Percentiles rank a stretch among this genome's conserved stretches.
Conservation (phyloP, 345 rosid genomes). For the Gossypium rotundifolium region DNA sequence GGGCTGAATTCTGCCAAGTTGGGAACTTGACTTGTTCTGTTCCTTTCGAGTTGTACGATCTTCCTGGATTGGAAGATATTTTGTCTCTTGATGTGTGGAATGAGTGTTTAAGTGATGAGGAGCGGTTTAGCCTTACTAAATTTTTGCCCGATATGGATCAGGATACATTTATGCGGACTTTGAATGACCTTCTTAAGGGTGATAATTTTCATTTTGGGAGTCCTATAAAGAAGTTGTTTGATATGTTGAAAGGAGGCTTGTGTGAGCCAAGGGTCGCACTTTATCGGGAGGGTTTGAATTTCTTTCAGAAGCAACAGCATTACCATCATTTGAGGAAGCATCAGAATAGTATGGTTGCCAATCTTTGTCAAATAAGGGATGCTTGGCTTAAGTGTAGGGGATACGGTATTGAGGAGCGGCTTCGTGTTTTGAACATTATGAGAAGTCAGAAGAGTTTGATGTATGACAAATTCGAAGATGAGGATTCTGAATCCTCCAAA, state of each 20-base stretch:
- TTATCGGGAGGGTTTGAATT: constrained; percentile 68
- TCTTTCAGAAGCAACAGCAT: constrained; percentile 65
- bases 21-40: constrained; percentile 75
- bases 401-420: constrained; percentile 83
- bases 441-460: constrained; percentile 82
- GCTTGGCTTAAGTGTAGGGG: constrained; percentile 79
- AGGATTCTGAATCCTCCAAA: constrained; percentile 54
- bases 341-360: constrained; percentile 73
- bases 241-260: constrained; percentile 87
- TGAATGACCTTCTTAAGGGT: constrained; percentile 75
- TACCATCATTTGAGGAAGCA: constrained; percentile 78
- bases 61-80: constrained; percentile 59
- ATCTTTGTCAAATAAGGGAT: constrained; percentile 84
- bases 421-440: constrained; percentile 72
- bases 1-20: constrained; percentile 83
- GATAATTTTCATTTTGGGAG: constrained; percentile 82
- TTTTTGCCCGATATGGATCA: constrained; percentile 87
- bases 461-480: constrained; percentile 62
- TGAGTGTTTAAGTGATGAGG: constrained; percentile 74
- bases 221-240: constrained; percentile 72
- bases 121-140: constrained; percentile 56
- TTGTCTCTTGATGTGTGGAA: constrained; percentile 95
- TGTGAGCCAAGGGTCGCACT: constrained; percentile 95
- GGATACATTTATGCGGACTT: constrained; percentile 48
- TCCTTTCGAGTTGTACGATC: constrained; percentile 89